Evolutionary conservation across 495 filamentous ascomycete genomes (phyloP), one percentile per base, ranked within the genome.

Genomic region (Aspergillus indologenus): DNA sequence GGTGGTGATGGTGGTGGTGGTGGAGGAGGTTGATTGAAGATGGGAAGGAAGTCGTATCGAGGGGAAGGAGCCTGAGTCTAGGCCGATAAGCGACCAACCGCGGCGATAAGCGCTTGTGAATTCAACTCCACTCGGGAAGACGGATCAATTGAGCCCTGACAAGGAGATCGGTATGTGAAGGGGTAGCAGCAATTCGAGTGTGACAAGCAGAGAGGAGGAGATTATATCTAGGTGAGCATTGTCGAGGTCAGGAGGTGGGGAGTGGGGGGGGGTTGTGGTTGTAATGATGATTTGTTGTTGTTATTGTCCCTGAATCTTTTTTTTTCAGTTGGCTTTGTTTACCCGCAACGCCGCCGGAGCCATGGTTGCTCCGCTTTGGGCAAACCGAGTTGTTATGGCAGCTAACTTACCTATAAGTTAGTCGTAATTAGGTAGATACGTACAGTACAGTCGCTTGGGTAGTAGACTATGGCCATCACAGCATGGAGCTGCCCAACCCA

Each of bases 1-100:
- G n/a, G n/a, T n/a, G 23, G 47, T 22, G 19, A 20, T 11, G 23
- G 47, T 50, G 20, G 21, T 46, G 45, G 9, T 8, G 45, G 45
- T 7, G 45, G 1, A 23, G 23, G 45, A 22, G 7, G 23, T 21
- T 24, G 47, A 12, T 9, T 21, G 5, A 19, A 17, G 47, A 51
- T 34, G 23, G 15, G n/a, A 19, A 34, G 23, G 47, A 24, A 51
- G 48, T 24, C 21, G 42, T 43, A 18, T 43, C 31, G 40, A 42
- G 52, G 20, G 53, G n/a, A 46, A 45, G 42, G 18, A 60, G 63
- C 57, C 45, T 20, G 45, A 54, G 21, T 11, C 5, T 14, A 18
- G 20, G 21, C 50, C 60, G 64, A 66, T 66, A 66, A 66, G 61
- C 57, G 64, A 63, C 34, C 34, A 60, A 53, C 58, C 61, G 58